These are phyloP conservation scores for Sclerotinia nivalis DNA, from an alignment of 2,329 filamentous ascomycete genomes.

Conservation along the genomic window DNA sequence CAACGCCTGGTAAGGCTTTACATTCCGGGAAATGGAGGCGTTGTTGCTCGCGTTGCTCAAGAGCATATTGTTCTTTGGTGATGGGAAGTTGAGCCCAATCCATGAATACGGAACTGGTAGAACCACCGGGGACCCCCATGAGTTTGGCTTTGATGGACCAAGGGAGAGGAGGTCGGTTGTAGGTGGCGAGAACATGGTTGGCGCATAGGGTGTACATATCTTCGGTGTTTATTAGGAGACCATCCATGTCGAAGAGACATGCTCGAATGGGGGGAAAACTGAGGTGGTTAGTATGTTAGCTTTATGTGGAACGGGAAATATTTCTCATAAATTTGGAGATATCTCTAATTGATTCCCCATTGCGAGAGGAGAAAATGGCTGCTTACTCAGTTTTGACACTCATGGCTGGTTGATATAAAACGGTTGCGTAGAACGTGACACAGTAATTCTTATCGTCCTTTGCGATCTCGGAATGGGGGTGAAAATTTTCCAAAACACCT, in stretches of 20 bases:
- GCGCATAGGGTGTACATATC: conserved; percentile 85
- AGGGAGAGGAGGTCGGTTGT: conserved; percentile 73
- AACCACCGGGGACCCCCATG: conserved; percentile 38
- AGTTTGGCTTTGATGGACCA: conserved; percentile 94
- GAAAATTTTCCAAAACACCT: conserved; percentile 1
- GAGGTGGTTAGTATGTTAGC: background rate
- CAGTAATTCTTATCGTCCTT: background rate
- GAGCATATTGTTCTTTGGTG: conserved; percentile 63
- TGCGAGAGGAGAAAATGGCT: too few relatives aligned
- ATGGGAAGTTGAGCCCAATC: conserved; percentile 88
- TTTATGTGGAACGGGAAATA: background rate
- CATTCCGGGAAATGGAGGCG: conserved; percentile 68
- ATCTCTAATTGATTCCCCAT: background rate
- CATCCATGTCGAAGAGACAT: conserved; percentile 99
- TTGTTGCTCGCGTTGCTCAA: conserved; percentile 64
- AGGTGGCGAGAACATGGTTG: conserved; percentile 77
- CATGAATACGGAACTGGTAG: conserved; percentile 62
- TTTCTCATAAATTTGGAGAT: background rate
- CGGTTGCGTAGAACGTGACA: background rate
- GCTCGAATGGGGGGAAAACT: conserved; percentile 81
- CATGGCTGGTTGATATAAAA: background rate
- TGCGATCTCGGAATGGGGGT: background rate
- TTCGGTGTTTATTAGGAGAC: conserved; percentile 92
- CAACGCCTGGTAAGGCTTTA: conserved; percentile 78
- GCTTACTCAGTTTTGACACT: conserved; percentile 1